Conservation (phyloP, 176 grass and related monocot genomes). For the Oryza australiensis region DNA sequence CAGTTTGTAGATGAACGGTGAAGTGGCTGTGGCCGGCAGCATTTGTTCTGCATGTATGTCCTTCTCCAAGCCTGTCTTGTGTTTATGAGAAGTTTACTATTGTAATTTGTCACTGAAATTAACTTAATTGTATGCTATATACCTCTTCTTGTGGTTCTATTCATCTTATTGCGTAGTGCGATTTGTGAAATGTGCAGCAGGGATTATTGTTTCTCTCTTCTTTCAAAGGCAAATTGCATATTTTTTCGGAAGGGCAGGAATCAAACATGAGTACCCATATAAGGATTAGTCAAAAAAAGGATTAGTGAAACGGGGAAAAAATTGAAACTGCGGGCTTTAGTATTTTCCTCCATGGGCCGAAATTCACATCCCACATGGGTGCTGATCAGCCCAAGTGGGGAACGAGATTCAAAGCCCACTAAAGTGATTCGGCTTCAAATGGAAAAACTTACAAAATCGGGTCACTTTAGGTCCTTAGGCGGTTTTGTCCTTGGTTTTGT, state of each 20-base stretch:
- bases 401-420: not conserved
- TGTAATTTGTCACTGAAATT: constrained; percentile 2
- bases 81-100: not conserved
- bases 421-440: too few species aligned
- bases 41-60: constrained; percentile 29
- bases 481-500: too few species aligned
- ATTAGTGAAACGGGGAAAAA: not conserved
- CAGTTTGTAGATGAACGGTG: not conserved
- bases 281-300: too few species aligned
- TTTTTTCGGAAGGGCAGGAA: not conserved
- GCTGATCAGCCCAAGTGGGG: not conserved
- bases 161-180: not conserved
- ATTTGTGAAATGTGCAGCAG: not conserved
- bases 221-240: not conserved
- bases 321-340: not conserved
- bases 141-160: not conserved
- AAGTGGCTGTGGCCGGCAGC: not conserved
- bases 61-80: not conserved
- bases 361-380: not conserved
- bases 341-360: not conserved
- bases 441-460: too few species aligned
- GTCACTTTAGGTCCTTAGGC: too few species aligned
- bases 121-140: not conserved
- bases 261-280: not conserved
- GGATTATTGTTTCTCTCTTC: not conserved